Evolutionary conservation across 2,329 filamentous ascomycete genomes (phyloP).

Genomic region (Pleoardoris graminearum): DNA sequence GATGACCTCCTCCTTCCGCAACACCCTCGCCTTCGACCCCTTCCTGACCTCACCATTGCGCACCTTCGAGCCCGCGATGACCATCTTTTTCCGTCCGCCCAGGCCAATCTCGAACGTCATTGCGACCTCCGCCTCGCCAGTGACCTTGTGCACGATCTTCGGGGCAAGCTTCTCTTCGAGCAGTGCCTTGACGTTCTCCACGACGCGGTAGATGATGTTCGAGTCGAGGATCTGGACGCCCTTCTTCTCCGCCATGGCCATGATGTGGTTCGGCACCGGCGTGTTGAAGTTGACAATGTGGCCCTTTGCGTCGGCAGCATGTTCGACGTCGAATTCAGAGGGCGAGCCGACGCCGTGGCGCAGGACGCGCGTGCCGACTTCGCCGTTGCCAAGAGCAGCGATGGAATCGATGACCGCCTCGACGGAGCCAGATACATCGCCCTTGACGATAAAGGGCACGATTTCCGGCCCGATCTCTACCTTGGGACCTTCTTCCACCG

Average conservation of each 20-base stretch:
- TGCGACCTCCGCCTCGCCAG: conserved; percentile 84
- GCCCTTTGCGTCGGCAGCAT: conserved; percentile 75
- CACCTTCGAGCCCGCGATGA: conserved; percentile 86
- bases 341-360: conserved; percentile 77
- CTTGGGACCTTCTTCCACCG: conserved; percentile 43
- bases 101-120: conserved; percentile 84
- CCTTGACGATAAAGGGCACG: conserved; percentile 86
- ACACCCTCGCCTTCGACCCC: conserved; percentile 68
- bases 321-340: conserved; percentile 84
- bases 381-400: conserved; percentile 77
- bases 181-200: conserved; percentile 70
- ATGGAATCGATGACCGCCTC: conserved; percentile 85
- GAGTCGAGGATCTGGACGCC: conserved; percentile 81
- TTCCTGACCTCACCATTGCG: conserved; percentile 75
- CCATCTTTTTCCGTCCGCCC: conserved; percentile 69
- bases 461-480: conserved; percentile 55
- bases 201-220: conserved; percentile 81
- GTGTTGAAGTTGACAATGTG: conserved; percentile 87
- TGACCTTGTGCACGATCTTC: conserved; percentile 68
- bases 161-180: conserved; percentile 72
- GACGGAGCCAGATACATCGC: conserved; percentile 89
- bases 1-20: conserved; percentile 70
- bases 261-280: conserved; percentile 67
- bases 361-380: conserved; percentile 77
- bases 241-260: conserved; percentile 67